Evolutionary conservation across 768 basidiomycete genomes (phyloP), one percentile per base, ranked within the genome.

Genomic region (Phylloporus arenicola): DNA sequence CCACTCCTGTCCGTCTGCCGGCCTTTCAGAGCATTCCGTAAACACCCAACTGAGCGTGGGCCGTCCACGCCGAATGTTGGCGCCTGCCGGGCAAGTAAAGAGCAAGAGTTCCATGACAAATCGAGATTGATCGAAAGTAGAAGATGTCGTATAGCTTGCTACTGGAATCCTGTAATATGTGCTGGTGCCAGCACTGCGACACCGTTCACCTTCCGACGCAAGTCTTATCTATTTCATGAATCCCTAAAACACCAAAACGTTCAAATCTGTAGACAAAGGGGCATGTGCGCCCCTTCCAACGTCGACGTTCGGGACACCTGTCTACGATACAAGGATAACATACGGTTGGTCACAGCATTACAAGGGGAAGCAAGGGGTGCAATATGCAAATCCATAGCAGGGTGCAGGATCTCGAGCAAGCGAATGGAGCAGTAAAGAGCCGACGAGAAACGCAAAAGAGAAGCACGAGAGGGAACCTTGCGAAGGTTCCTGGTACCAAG

Each of bases 311-410:
- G 24, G 46, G 42, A 48, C 43, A 43, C 43, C 19, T 49, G 48
- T 59, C 57, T 66, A 66, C 57, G 62, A 57, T 66, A 68, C 64
- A 66, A 59, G 56, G 63, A 55, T 52, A 48, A 55, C 56, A 52
- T 57, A 48, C 30, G 53, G 42, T 39, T 45, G 41, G 55, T 52
- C 53, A 52, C 49, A 46, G 38, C 61, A 54, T 56, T 68, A 66
- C 64, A 66, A 45, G 37, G 33, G 31, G 54, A 31, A 31, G 30
- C 30, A 31, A 31, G 30, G 30, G 45, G 43, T 46, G 52, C 43
- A 48, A 45, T 59, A 40, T 59, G 64, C 59, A 61, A 50, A 59
- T 66, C 62, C 66, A 62, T 60, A 62, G 61, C 64, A 52, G 35
- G 29, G 48, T 49, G 57, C 55, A 34, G 49, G 38, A 52, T 47